Base-by-base conservation (phyloP, 2,329 filamentous ascomycete genomes). In the Samsoniella hepiali region DNA sequence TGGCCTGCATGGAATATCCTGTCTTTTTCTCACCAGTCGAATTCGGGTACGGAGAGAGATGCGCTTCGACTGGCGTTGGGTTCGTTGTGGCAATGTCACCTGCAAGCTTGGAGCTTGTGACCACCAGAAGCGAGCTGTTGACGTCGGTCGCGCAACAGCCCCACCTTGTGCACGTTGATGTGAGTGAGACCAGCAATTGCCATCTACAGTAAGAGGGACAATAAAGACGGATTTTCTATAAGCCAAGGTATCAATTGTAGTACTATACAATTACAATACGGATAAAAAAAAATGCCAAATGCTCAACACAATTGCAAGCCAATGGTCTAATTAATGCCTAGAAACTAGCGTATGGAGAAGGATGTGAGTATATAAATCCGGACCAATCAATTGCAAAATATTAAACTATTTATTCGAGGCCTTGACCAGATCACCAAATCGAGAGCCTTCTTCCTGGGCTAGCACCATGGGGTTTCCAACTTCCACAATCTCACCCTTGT, bases 101-200 rank as follows among this genome's bases (percentile, higher is more conserved):
- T 34, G 54, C 15, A 44, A 42, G 29, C 17, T 42, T 34, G 31
- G 60, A 51, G 44, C 36, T 58, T 58, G 61, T 53, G 61, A 53
- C 36, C 50, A 17, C 9, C 15, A 2, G 6, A 22, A 7, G 29
- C n/a, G 31, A 56, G 51, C 31, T 47, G 47, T 50, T 44, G 47
- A 44, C 27, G 38, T 42, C 10, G 38, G 47, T 61, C 38, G 58
- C 58, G 38, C 49, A 54, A 54, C 59, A 49, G 59, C 59, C 59
- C 59, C 59, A 62, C 59, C 49, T 29, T n/a, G 5, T 27, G 8
- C 6, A 17, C n/a, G 36, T 61, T 3, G 5, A 5, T 61, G 58
- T 54, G 27, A 61, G 17, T 61, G 38, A 53, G 38, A 8, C 29
- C 9, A 22, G 9, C 5, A 9, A n/a, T 22, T 40, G 8, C 38